phyloP scores from a whole-genome alignment of 139 green algal genomes.

The Picochlorum sp. region DNA sequence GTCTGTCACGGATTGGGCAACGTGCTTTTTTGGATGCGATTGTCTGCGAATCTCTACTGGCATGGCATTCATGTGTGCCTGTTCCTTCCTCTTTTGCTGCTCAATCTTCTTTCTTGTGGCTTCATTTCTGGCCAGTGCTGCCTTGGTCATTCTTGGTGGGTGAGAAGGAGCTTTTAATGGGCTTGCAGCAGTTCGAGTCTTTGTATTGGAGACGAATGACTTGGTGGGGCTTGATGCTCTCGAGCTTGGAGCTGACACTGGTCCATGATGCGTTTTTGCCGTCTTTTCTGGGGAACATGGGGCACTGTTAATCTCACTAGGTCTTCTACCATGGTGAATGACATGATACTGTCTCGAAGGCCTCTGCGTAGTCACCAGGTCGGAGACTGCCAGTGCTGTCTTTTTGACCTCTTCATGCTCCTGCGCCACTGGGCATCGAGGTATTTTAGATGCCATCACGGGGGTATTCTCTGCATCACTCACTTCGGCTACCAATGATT shows the following conservation, averaged over 20 bases:
- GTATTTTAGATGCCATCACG: background rate
- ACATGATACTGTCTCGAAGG: no score
- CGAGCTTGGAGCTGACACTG: background rate
- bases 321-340: no score
- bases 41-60: background rate
- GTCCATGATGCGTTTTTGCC: background rate
- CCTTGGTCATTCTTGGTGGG: slow-evolving; percentile 7
- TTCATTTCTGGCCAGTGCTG: slow-evolving; percentile 5
- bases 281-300: background rate
- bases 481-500: slow-evolving; percentile 9
- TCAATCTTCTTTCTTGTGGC: background rate
- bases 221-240: background rate
- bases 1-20: background rate
- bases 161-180: background rate
- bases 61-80: slow-evolving; percentile 6
- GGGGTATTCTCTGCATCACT: slow-evolving; percentile 1
- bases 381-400: no score
- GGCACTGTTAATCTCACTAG: no score
- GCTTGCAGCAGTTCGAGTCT: background rate
- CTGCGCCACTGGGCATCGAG: no score
- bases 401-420: no score
- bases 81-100: background rate
- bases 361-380: no score
- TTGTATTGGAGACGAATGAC: background rate
- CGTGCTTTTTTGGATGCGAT: no score